Conservation (phyloP, 2,329 filamentous ascomycete species). For the Colletotrichum incanum region DNA sequence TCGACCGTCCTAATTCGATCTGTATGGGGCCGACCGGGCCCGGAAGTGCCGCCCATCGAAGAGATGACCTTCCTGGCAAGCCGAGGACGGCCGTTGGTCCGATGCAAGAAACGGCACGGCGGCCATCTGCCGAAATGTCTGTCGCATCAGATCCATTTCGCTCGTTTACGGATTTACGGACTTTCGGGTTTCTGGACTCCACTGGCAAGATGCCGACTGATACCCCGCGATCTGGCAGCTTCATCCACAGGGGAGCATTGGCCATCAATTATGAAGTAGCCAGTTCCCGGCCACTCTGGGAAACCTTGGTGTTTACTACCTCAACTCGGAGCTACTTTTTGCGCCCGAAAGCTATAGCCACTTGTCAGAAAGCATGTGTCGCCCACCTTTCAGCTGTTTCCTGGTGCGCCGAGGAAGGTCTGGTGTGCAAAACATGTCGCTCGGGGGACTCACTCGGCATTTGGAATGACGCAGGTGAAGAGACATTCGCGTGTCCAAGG, state of each 20-base stretch:
- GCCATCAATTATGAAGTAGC: neutral
- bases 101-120: too few species aligned
- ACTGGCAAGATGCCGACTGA: neutral
- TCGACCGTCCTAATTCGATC: neutral
- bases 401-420: neutral
- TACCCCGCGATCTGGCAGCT: neutral
- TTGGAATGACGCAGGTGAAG: neutral
- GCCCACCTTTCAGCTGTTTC: neutral
- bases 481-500: neutral
- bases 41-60: neutral
- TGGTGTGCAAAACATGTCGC: neutral
- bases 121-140: neutral
- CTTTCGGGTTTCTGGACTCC: constrained; percentile 5
- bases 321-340: constrained; percentile 32
- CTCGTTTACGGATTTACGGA: constrained; percentile 11
- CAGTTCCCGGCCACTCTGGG: neutral
- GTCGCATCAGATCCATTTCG: neutral
- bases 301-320: constrained; percentile 10
- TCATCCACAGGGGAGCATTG: neutral
- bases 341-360: constrained; percentile 25
- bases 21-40: neutral
- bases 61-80: too few species aligned
- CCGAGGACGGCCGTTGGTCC: neutral
- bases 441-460: constrained; percentile 12
- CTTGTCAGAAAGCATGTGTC: constrained; percentile 1